Conservation (phyloP, 352 stramenopile species). For the Phytopythium oedochilum region DNA sequence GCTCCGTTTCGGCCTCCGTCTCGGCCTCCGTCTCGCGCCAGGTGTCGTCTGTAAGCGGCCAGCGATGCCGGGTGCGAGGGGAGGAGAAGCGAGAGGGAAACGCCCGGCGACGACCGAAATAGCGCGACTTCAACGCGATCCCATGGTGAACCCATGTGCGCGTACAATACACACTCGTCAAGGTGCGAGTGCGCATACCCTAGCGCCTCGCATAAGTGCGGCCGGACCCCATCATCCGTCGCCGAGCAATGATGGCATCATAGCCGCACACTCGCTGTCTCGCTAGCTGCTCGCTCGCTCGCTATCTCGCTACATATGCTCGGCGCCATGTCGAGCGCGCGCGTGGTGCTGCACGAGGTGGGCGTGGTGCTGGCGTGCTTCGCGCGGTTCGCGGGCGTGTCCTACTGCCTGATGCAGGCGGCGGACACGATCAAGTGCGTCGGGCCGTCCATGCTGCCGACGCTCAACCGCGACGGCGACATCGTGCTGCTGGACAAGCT, state of each 20-base stretch:
- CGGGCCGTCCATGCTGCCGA: conserved; percentile 89
- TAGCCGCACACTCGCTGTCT: no score
- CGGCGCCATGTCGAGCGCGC: background rate
- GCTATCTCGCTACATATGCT: no score
- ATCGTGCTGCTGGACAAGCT: conserved; percentile 90
- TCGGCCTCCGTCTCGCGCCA: no score
- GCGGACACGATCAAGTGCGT: conserved; percentile 85
- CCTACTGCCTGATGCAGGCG: conserved; percentile 66
- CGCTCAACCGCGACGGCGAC: conserved; percentile 85
- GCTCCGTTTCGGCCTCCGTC: background rate
- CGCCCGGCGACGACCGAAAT: background rate
- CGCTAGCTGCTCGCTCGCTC: no score
- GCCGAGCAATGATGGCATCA: no score
- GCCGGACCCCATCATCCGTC: background rate
- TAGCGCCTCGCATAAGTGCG: background rate
- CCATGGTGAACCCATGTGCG: background rate
- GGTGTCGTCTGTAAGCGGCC: no score
- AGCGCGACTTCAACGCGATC: background rate
- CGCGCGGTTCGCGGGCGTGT: conserved; percentile 64
- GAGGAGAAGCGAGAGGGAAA: background rate
- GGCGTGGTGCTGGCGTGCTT: conserved; percentile 57
- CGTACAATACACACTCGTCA: background rate
- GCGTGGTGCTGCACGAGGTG: conserved; percentile 27
- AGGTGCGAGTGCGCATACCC: background rate
- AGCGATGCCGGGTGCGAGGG: no score